Evolutionary conservation across 805 yeast species (phyloP).

Genomic region (Groenewaldozyma salmanticensis): DNA sequence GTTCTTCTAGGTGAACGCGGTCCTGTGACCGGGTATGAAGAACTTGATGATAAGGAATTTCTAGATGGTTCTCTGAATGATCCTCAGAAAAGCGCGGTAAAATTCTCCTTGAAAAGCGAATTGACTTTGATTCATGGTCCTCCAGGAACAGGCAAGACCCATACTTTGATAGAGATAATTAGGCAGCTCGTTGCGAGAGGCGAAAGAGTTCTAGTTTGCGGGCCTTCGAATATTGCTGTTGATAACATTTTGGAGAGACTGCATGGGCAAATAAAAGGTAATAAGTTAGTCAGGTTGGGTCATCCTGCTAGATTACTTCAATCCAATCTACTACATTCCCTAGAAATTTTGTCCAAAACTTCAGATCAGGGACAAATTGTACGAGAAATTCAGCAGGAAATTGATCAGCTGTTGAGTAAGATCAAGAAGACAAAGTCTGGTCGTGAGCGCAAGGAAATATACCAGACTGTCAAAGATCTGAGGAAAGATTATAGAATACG

Average conservation of each 20-base stretch:
- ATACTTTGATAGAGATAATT: constrained; percentile 72
- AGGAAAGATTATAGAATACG: constrained; percentile 60
- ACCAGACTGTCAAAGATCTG: constrained; percentile 56
- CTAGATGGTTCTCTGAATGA: constrained; percentile 43
- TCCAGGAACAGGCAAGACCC: constrained; percentile 80
- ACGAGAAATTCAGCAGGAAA: constrained; percentile 61
- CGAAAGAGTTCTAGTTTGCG: constrained; percentile 71
- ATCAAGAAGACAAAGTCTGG: constrained; percentile 52
- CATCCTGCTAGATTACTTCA: constrained; percentile 83
- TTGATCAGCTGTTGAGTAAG: constrained; percentile 43
- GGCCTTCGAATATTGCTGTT: constrained; percentile 87
- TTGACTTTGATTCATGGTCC: constrained; percentile 63
- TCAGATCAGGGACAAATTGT: constrained; percentile 52
- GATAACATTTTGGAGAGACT: constrained; percentile 84
- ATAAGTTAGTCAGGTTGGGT: constrained; percentile 68
- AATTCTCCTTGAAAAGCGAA: constrained; percentile 47
- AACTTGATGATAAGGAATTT: constrained; percentile 20
- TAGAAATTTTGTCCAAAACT: constrained; percentile 58
- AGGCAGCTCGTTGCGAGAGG: constrained; percentile 51
- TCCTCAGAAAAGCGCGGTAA: constrained; percentile 67
- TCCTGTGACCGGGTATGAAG: constrained; percentile 19
- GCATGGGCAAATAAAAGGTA: constrained; percentile 33
- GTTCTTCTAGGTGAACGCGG: constrained; percentile 37
- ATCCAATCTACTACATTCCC: constrained; percentile 54
- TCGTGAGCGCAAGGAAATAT: constrained; percentile 54